Evolutionary conservation across 1,139 yeast genomes (phyloP).

Genomic region (Torulaspora pretoriensis): DNA sequence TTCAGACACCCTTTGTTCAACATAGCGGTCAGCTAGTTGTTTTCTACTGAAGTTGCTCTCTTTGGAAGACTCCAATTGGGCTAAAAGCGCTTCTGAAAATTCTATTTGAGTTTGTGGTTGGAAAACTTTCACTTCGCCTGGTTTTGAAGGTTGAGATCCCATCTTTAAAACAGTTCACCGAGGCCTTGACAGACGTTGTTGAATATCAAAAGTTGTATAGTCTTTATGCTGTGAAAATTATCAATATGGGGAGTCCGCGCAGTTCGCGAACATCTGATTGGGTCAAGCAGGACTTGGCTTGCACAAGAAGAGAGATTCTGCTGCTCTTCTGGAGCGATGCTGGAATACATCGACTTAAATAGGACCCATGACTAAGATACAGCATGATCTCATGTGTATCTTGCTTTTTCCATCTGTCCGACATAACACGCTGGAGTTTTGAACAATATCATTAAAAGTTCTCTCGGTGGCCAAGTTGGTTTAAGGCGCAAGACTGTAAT

Average conservation of each 20-base stretch:
- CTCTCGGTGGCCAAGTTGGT: slow-evolving; percentile 25
- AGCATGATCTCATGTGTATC: no score
- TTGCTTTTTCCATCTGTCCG: no score
- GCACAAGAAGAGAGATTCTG: neutral
- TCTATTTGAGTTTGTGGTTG: slow-evolving; percentile 73
- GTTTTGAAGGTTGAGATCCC: slow-evolving; percentile 57
- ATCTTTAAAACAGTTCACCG: slow-evolving; percentile 29
- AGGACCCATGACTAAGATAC: no score
- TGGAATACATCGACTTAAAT: no score
- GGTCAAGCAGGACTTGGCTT: neutral
- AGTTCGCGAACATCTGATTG: slow-evolving; percentile 4
- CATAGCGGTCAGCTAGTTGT: slow-evolving; percentile 70
- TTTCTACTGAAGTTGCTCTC: slow-evolving; percentile 82
- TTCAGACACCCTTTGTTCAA: slow-evolving; percentile 70
- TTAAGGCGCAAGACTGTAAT: slow-evolving; percentile 25
- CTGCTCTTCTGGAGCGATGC: no score
- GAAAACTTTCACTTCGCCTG: slow-evolving; percentile 58
- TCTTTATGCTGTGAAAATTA: neutral
- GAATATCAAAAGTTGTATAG: neutral
- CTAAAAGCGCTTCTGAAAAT: slow-evolving; percentile 62
- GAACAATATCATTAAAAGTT: no score
- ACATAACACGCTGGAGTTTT: no score
- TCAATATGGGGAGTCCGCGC: slow-evolving; percentile 1
- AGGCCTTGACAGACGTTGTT: neutral
- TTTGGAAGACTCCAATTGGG: slow-evolving; percentile 64